Base-by-base conservation (phyloP, 2,329 filamentous ascomycete species). In the Botrytis elliptica region DNA sequence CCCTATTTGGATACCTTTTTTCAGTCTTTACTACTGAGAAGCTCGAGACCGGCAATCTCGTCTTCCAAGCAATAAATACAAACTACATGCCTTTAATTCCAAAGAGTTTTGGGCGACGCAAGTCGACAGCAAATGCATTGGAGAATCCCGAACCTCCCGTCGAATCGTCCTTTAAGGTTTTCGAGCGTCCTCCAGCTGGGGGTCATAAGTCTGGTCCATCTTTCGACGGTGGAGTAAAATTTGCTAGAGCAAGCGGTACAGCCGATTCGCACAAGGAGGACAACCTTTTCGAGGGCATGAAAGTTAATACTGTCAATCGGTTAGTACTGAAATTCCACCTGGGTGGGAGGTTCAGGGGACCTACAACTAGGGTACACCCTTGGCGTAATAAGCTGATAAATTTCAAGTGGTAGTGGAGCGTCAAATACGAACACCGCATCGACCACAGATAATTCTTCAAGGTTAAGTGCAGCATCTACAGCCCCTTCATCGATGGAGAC, bases 31-130 rank as follows among this genome's bases (percentile, higher is more conserved):
- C 46, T 40, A 57, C 70, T 44, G 70, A 72, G 70, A 72, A 72
- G 70, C 36, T 67, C 70, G 70, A 65, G 70, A 66, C 70, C 29
- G 36, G 36, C 62, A 44, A 72, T 67, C 62, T 72, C 62, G 71
- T 70, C 71, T 74, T 75, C 66, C 55, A 73, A 60, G 66, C 49
- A 63, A 59, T 46, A 74, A 67, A 75, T 75, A 73, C 59, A 75
- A 75, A 76, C 80, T 79, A 80, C 69, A 82, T 82, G 81, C 80
- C 80, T 79, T 81, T 78, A 76, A 80, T 81, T 75, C 77, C 80
- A 46, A 81, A 78, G 74, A 77, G 71, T 42, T 82, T 82, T 73
- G 79, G 78, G 73, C 79, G 81, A 76, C 80, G 81, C 68, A 81
- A 80, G 79, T 81, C 79, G 72, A 75, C 76, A 75, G 77, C 76